phyloP scores from a whole-genome alignment of 768 basidiomycete genomes.

The Suillus subaureus region DNA sequence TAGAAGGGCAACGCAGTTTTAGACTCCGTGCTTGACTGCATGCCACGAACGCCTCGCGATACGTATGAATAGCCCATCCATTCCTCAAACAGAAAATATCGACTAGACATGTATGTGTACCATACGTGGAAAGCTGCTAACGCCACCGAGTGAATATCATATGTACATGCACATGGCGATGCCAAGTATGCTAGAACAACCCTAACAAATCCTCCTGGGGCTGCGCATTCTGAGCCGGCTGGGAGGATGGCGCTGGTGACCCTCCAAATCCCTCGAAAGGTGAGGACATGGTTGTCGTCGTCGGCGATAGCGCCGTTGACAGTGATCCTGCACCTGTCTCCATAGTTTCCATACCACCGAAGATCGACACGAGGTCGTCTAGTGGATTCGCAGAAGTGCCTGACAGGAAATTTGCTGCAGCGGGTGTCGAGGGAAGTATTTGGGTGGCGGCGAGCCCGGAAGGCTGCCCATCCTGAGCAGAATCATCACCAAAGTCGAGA shows the following conservation, averaged over 20 bases:
- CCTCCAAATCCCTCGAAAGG: conserved; percentile 24
- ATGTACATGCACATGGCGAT: background rate
- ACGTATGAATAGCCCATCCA: background rate
- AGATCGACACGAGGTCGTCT: conserved; percentile 93
- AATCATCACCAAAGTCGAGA: conserved; percentile 87
- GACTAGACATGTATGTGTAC: background rate
- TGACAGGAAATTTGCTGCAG: conserved; percentile 71
- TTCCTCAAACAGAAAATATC: background rate
- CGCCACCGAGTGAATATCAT: background rate
- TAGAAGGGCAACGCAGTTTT: background rate
- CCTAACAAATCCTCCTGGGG: conserved; percentile 57
- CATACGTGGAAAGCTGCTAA: background rate
- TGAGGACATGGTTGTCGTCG: conserved; percentile 8
- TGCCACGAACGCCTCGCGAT: background rate
- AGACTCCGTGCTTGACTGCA: no score
- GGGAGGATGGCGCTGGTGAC: conserved; percentile 13
- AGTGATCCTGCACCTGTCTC: conserved; percentile 15
- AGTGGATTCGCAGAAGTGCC: conserved; percentile 87
- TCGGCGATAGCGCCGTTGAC: conserved; percentile 19
- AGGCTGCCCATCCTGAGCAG: conserved; percentile 60
- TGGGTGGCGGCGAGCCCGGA: conserved; percentile 80
- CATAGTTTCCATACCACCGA: conserved; percentile 55
- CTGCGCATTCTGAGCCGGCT: conserved; percentile 26
- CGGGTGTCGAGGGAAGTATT: conserved; percentile 69
- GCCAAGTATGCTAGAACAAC: conserved; percentile 42